Evolutionary conservation across 176 grass and related monocot genomes (phyloP).

Genomic region (Phoenix roebelenii): DNA sequence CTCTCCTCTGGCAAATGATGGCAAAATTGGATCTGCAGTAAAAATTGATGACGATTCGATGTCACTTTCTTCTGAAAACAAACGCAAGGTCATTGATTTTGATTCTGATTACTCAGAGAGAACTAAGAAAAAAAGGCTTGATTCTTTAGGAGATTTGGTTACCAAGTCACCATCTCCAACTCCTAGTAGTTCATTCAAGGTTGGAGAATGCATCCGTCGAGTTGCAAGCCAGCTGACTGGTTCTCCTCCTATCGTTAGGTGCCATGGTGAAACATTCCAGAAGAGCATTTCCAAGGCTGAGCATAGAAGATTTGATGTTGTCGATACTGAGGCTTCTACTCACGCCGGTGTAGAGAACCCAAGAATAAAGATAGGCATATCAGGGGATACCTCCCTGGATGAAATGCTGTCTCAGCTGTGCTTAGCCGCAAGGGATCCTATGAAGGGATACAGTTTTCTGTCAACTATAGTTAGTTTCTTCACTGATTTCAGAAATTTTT

Average conservation of each 20-base stretch:
- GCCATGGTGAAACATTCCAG: slow-evolving; percentile 33
- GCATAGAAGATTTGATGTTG: slow-evolving; percentile 73
- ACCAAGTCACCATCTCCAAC: slow-evolving; percentile 30
- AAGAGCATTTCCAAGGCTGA: slow-evolving; percentile 56
- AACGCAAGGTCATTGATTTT: slow-evolving; percentile 12
- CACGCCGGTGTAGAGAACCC: slow-evolving; percentile 38
- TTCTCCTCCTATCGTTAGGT: slow-evolving; percentile 40
- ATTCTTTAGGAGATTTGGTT: slow-evolving; percentile 41
- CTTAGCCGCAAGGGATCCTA: slow-evolving; percentile 45
- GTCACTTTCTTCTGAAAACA: slow-evolving; percentile 13
- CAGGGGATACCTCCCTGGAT: slow-evolving; percentile 45
- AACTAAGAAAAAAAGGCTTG: slow-evolving; percentile 35
- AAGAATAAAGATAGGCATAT: slow-evolving; percentile 45
- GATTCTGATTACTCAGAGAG: slow-evolving; percentile 43
- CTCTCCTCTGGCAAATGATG: slow-evolving; percentile 37
- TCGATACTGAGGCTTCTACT: slow-evolving; percentile 49
- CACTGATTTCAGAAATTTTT: slow-evolving; percentile 71
- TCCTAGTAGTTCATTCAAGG: slow-evolving; percentile 79
- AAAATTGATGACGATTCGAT: slow-evolving; percentile 10
- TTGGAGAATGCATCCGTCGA: slow-evolving; percentile 88
- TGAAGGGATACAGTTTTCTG: slow-evolving; percentile 33
- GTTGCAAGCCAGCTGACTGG: slow-evolving; percentile 88
- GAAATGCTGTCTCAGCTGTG: slow-evolving; percentile 64
- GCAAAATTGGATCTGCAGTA: slow-evolving; percentile 5
- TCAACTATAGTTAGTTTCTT: slow-evolving; percentile 51